phyloP scores from a whole-genome alignment of 2,329 filamentous ascomycete genomes.

The Colletotrichum shisoi region DNA sequence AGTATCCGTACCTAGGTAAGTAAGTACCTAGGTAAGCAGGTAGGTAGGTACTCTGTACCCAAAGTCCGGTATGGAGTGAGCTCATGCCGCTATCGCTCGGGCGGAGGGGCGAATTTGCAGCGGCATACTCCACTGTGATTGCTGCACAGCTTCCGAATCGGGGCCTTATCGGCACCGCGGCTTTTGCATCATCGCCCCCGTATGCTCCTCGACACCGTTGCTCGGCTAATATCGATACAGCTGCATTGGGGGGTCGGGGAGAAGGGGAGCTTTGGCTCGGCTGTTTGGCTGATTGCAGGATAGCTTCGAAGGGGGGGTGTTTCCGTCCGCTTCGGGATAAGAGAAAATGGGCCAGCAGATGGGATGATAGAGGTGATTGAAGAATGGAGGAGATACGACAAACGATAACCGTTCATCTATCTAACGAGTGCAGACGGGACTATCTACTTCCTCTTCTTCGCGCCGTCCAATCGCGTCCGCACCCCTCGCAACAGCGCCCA shows the following conservation, averaged over 20 bases:
- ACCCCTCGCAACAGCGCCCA: slow-evolving; percentile 65
- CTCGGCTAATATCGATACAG: slow-evolving; percentile 33
- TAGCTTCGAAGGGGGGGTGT: background rate
- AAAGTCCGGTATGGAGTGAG: background rate
- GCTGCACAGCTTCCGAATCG: slow-evolving; percentile 28
- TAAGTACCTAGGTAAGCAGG: background rate
- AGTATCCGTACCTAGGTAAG: no score
- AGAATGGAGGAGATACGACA: no score
- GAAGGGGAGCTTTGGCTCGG: slow-evolving; percentile 10
- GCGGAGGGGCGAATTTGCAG: background rate
- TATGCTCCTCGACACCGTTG: background rate
- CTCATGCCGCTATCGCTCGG: slow-evolving; percentile 31
- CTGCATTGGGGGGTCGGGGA: background rate
- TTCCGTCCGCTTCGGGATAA: background rate
- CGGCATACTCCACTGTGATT: slow-evolving; percentile 5
- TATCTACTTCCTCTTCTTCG: slow-evolving; percentile 49
- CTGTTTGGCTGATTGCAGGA: slow-evolving; percentile 27
- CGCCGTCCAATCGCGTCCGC: slow-evolving; percentile 55
- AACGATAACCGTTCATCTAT: no score
- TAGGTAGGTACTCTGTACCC: background rate
- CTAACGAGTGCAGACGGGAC: no score
- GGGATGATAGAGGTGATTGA: no score
- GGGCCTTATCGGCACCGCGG: slow-evolving; percentile 8
- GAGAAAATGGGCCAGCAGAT: background rate
- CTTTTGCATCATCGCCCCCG: slow-evolving; percentile 4